These are phyloP conservation scores for Colletotrichum shisoi DNA, from an alignment of 2,329 filamentous ascomycete genomes.

Conservation along the genomic window DNA sequence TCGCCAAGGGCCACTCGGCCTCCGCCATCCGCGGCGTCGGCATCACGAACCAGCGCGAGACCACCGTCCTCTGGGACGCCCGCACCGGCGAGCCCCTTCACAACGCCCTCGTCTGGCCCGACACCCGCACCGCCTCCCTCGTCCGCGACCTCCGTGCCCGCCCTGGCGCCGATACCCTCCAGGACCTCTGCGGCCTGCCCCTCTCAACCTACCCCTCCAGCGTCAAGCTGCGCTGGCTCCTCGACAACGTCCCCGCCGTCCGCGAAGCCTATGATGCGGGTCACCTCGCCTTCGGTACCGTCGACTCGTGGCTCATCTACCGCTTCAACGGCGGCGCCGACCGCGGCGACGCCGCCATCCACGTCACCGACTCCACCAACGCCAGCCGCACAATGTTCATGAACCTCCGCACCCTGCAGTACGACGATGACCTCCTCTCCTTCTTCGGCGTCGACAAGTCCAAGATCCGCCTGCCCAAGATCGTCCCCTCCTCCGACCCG, in stretches of 20 bases:
- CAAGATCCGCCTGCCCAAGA: slow-evolving; percentile 80
- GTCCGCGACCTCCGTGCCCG: slow-evolving; percentile 78
- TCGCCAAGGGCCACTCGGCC: slow-evolving; percentile 70
- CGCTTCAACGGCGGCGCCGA: slow-evolving; percentile 77
- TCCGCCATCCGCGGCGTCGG: slow-evolving; percentile 79
- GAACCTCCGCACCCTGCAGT: slow-evolving; percentile 81
- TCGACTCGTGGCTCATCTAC: slow-evolving; percentile 89
- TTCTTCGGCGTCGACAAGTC: slow-evolving; percentile 77
- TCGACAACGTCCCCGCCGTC: slow-evolving; percentile 74
- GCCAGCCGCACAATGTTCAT: slow-evolving; percentile 94
- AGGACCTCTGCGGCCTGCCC: slow-evolving; percentile 78
- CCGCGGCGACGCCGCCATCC: slow-evolving; percentile 63
- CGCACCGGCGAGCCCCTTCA: slow-evolving; percentile 80
- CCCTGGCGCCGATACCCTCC: slow-evolving; percentile 72
- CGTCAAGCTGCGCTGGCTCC: slow-evolving; percentile 84
- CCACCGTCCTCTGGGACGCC: slow-evolving; percentile 83
- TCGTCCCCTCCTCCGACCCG: slow-evolving; percentile 80
- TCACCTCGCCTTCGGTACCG: slow-evolving; percentile 81
- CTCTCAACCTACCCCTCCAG: slow-evolving; percentile 89
- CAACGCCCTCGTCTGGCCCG: slow-evolving; percentile 90
- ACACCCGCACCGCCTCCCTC: slow-evolving; percentile 76
- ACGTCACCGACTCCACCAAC: slow-evolving; percentile 87
- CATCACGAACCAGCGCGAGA: slow-evolving; percentile 91
- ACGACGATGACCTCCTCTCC: slow-evolving; percentile 76
- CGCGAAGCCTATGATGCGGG: slow-evolving; percentile 78